Evolutionary conservation across 768 basidiomycete species (phyloP), one percentile per base, ranked within the genome.

Genomic region (Pulveroboletus sp.): DNA sequence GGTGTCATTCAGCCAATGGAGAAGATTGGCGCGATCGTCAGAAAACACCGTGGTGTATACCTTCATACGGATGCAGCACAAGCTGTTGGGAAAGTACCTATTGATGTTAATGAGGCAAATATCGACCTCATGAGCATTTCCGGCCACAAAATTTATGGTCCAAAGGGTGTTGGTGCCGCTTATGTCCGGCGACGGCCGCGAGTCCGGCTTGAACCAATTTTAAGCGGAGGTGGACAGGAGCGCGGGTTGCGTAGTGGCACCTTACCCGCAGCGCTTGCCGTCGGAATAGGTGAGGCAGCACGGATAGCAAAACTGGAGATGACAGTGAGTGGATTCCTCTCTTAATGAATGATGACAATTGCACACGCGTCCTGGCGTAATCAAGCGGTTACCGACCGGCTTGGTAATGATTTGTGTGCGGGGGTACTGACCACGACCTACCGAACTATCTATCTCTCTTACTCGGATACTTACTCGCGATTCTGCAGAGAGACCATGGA

Each of bases 31-130:
- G 80, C 82, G 3, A 78, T 95, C 31, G 65, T 88, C 27, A 85
- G 86, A 63, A 88, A 90, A 69, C 85, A 95, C 64, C 85, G 89
- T 51, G 92, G 93, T 13, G 79, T 95, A 16, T 87, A 91, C 69
- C 85, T 99, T 77, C 97, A 99, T 71, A 94, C 97, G 17, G 97
- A 99, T 67, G 95, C 91, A 23, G 97, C 97, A 0, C 97, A 99
- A 67, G 95, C 94, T 5, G 82, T 83, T 24, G 93, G 92, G 32
- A 95, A 97, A 72, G 84, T 98, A 45, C 83, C 85, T 1, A 57
- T 99, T 27, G 86, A 98, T 67, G 97, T 99, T 34, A 93, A 98
- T 62, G 92, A 85, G 58, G 84, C 92, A 82, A 92, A 94, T 59
- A 80, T 98, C 49, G 97, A 99, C 72, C 75, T 97, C 37, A 84